phyloP scores from a whole-genome alignment of 2,329 filamentous ascomycete species.

The Penicillium sp. region DNA sequence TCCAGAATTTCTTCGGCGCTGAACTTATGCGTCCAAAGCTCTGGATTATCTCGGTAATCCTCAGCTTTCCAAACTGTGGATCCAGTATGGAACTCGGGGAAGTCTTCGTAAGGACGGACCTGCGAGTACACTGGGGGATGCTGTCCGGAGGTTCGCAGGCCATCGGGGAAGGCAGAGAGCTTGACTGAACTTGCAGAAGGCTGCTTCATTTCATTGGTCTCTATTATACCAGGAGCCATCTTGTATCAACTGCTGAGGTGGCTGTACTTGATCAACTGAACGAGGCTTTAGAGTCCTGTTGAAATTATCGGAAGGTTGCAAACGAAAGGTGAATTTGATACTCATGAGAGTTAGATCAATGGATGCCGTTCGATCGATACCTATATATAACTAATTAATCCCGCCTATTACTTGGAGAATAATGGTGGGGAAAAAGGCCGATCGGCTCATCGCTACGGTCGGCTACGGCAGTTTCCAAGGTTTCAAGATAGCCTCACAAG shows the following conservation, averaged over 20 bases:
- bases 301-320: no score
- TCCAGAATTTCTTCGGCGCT: constrained; percentile 66
- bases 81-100: constrained; percentile 69
- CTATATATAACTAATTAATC: no score
- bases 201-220: not conserved
- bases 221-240: constrained; percentile 12
- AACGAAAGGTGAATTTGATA: no score
- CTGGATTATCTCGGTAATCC: constrained; percentile 62
- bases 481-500: no score
- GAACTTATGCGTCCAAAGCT: constrained; percentile 72
- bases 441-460: constrained; percentile 17
- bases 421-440: no score
- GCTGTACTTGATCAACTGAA: no score
- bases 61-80: constrained; percentile 70
- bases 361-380: no score
- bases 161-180: constrained; percentile 58
- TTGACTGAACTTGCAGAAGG: not conserved
- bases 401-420: no score
- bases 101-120: constrained; percentile 65
- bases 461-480: not conserved
- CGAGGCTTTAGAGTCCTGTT: no score
- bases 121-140: constrained; percentile 66
- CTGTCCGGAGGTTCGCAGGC: constrained; percentile 69
- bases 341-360: no score
- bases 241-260: not conserved